Evolutionary conservation across 306 rosid species (phyloP), one percentile per base, ranked within the genome.

Genomic region (Canavalia gladiata): DNA sequence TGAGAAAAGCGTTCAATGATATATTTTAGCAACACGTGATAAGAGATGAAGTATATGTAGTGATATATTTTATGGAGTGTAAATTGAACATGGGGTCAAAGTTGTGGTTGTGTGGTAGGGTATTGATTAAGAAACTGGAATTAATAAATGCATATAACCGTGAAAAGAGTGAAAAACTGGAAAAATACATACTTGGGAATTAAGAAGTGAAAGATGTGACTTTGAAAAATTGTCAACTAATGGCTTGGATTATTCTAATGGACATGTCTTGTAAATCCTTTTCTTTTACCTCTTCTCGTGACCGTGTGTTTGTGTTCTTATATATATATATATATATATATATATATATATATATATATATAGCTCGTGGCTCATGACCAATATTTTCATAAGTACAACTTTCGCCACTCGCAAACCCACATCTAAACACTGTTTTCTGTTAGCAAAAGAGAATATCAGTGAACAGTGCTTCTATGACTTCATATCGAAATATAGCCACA

Each of bases 201-300:
- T 81, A 75, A 75, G 86, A 82, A 76, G 34, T 82, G 82, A 82
- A 76, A 76, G 82, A 82, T 68, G 82, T 63, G 82, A 82, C 82
- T 76, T 49, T 10, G 73, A 50, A 76, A 57, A 46, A 37, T 82
- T 82, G 85, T 82, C 77, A 75, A 82, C 57, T 82, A 68, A 82
- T 68, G 82, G 47, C 55, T 66, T 81, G 75, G 80, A 54, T 55
- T 81, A 52, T 80, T 59, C 45, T 31, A 69, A 69, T 69, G 77
- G 76, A 68, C 76, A 29, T 41, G 39, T 69, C 60, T 69, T 49
- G 54, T 10, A 11, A 65, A 66, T 47, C 69, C 31, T 59, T 70
- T 79, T 69, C 63, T 54, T 70, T 80, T 80, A 71, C 83, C 83
- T 18, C 39, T 70, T 18, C 25, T 18, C 25, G 59, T 5, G 64